phyloP scores from a whole-genome alignment of 1,284 basidiomycete species.

The Neolentinus lepideus region DNA sequence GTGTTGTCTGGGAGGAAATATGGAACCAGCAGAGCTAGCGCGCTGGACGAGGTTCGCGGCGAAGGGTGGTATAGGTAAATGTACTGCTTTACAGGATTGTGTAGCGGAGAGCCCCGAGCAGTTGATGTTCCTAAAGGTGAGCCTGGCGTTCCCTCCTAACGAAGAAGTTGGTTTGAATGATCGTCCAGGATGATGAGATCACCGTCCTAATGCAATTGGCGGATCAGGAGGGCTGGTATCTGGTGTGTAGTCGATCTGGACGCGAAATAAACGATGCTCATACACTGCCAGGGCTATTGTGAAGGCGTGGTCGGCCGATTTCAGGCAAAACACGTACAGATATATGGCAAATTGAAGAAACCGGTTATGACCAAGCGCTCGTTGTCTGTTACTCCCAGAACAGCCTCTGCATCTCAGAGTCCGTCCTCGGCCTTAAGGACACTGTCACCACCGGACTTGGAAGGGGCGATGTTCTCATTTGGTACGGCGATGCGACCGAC shows the following conservation, averaged over 20 bases:
- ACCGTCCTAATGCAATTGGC: constrained; percentile 72
- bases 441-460: neutral
- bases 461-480: neutral
- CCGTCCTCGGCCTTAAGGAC: constrained; percentile 10
- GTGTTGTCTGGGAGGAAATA: constrained; percentile 16
- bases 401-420: constrained; percentile 12
- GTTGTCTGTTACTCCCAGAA: constrained; percentile 18
- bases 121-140: constrained; percentile 82
- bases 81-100: constrained; percentile 67
- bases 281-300: constrained; percentile 42
- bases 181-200: constrained; percentile 67
- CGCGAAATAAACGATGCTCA: constrained; percentile 3
- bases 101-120: constrained; percentile 73
- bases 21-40: constrained; percentile 68
- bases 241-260: constrained; percentile 37
- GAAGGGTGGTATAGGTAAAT: constrained; percentile 77
- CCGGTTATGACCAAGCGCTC: constrained; percentile 68
- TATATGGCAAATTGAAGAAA: constrained; percentile 74
- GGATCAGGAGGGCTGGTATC: constrained; percentile 44
- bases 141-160: constrained; percentile 12
- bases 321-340: constrained; percentile 57
- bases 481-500: neutral
- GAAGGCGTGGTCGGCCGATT: constrained; percentile 90
- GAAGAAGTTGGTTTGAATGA: constrained; percentile 1
- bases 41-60: constrained; percentile 76